phyloP scores from a whole-genome alignment of 73 alveolate genomes.

The Symbiodinium natans region DNA sequence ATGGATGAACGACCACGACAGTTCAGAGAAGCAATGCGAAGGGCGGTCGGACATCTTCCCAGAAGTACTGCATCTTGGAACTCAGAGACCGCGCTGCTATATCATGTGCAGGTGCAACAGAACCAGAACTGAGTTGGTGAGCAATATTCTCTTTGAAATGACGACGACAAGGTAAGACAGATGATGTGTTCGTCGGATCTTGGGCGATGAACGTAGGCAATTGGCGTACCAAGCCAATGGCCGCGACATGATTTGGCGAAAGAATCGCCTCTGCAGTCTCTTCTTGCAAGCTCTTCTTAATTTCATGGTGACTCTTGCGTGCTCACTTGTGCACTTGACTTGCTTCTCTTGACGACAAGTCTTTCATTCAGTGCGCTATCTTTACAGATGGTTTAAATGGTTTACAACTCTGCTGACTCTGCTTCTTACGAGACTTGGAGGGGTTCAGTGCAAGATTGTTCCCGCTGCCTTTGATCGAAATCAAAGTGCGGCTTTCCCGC shows the following conservation, averaged over 20 bases:
- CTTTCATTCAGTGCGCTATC: too few species aligned
- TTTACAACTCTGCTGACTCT: too few species aligned
- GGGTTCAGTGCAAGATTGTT: background rate
- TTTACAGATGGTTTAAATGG: too few species aligned
- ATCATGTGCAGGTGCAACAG: too few species aligned
- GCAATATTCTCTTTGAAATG: background rate
- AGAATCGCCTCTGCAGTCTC: background rate
- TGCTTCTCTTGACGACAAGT: background rate
- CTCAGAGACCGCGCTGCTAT: too few species aligned
- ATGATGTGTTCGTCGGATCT: background rate
- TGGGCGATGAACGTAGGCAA: background rate
- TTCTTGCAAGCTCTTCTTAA: background rate
- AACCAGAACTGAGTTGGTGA: too few species aligned
- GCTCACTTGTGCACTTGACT: background rate
- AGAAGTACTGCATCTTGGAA: background rate
- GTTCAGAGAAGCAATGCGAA: background rate
- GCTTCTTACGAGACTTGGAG: too few species aligned
- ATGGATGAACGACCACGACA: too few species aligned
- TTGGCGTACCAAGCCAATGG: background rate
- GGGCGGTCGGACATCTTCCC: background rate
- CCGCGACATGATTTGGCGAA: background rate
- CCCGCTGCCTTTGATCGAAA: background rate
- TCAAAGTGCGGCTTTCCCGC: constrained; percentile 5
- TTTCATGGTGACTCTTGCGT: background rate
- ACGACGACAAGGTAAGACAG: background rate